Evolutionary conservation across 164 flowering plant genomes (phyloP), one percentile per base, ranked within the genome.

Genomic region (Taxillus chinensis): DNA sequence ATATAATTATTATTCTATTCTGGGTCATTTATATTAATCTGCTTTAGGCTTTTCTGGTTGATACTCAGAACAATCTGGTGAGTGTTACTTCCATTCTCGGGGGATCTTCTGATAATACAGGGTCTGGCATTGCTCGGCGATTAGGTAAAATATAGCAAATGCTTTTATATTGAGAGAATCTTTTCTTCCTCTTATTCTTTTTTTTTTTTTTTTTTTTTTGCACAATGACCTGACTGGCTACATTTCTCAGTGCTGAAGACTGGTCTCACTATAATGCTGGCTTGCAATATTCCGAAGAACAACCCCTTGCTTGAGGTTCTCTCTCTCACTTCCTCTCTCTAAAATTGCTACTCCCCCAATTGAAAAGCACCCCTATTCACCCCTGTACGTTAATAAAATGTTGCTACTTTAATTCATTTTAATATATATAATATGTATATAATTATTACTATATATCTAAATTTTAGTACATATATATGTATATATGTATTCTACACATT

Each of bases 271-370:
- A 64, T 92, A 54, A 65, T 89, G 37, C 72, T 89, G 51, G 95
- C 98, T 62, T 87, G 86, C 77, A 86, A 87, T 67, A 83, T 89
- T 57, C 96, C 98, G 3, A 86, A 89, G 75, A 80, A 85, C 62
- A 86, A 71, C 67, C 90, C 93, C 62, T 70, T 81, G 82, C 79
- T 92, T 59, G 91, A 92, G 96, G 98, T 89, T 57, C 3, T 65
- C 50, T 52, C 68, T 66, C 56, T 62, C 60, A 58, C 55, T 40
- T 38, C 50, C 61, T 46, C 39, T 62, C 53, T 41, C 41, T 41
- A 16, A 9, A 27, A 27, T 62, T 46, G 5, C 8, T 39, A 13
- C 11, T 5, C 2, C 9, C 16, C 13, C 37, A 5, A 5, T 17
- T 45, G 6, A 39, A 12, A 53, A 11, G 17, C 5, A 2, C 2